phyloP scores from a whole-genome alignment of 2,329 filamentous ascomycete genomes.

The Cordyceps fumosorosea region DNA sequence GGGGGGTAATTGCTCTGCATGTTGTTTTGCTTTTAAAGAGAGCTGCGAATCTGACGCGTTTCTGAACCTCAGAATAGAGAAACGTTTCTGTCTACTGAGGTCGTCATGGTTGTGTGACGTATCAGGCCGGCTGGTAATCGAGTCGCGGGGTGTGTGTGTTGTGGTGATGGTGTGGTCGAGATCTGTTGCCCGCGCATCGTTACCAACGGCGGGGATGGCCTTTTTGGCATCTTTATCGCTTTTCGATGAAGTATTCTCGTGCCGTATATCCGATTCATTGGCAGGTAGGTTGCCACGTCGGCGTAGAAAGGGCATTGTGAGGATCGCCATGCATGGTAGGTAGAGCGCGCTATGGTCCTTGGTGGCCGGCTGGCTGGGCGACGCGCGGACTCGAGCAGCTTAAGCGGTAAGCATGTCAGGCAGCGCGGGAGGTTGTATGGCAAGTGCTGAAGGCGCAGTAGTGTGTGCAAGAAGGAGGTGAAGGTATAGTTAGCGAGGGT shows the following conservation, averaged over 20 bases:
- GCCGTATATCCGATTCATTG: constrained; percentile 54
- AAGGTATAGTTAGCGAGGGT: background rate
- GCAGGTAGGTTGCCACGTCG: constrained; percentile 50
- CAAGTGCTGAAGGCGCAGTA: background rate
- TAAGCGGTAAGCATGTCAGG: constrained; percentile 1
- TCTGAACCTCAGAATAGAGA: constrained; percentile 72
- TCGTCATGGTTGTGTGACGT: constrained; percentile 50
- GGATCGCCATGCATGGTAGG: constrained; percentile 32
- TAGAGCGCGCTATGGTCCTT: constrained; percentile 18
- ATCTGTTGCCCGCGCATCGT: constrained; percentile 7
- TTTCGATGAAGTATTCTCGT: constrained; percentile 21
- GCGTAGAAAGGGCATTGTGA: constrained; percentile 54
- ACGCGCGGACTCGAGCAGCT: background rate
- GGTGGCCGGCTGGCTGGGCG: constrained; percentile 9
- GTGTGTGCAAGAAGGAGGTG: background rate
- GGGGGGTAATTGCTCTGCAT: constrained; percentile 50
- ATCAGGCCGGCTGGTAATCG: constrained; percentile 30
- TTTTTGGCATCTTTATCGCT: background rate
- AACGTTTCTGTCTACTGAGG: constrained; percentile 51
- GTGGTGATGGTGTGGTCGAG: constrained; percentile 17
- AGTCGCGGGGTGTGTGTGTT: constrained; percentile 20
- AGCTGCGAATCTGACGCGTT: constrained; percentile 92
- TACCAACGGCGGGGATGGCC: constrained; percentile 7
- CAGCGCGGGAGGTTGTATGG: background rate
- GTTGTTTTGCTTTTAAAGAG: constrained; percentile 66